Conservation (phyloP, 768 basidiomycete genomes). For the Boletus edulis region DNA sequence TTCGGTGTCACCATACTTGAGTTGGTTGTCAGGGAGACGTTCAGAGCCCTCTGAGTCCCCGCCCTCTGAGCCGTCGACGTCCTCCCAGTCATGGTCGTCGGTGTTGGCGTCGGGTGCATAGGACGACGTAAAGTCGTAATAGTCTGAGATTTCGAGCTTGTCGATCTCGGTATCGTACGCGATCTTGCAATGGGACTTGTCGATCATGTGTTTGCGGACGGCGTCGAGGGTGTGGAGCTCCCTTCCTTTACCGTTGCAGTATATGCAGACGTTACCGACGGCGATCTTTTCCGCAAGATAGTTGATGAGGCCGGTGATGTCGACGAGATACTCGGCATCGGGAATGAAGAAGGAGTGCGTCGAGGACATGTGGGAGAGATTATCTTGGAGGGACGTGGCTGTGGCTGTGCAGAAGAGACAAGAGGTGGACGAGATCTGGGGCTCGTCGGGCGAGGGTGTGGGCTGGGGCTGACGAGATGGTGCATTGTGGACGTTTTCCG, state of each 20-base stretch:
- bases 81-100: slow-evolving; percentile 38
- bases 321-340: slow-evolving; percentile 86
- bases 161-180: slow-evolving; percentile 82
- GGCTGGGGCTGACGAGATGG: slow-evolving; percentile 10
- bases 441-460: neutral
- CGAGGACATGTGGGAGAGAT: slow-evolving; percentile 83
- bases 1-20: slow-evolving; percentile 76
- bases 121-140: slow-evolving; percentile 84
- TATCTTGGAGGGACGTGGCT: slow-evolving; percentile 54
- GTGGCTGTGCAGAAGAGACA: slow-evolving; percentile 85
- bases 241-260: slow-evolving; percentile 77
- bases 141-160: slow-evolving; percentile 86
- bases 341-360: slow-evolving; percentile 95
- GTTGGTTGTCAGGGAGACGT: slow-evolving; percentile 46
- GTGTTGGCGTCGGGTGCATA: slow-evolving; percentile 49
- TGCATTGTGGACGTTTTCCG: slow-evolving; percentile 64
- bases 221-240: slow-evolving; percentile 86
- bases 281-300: slow-evolving; percentile 94
- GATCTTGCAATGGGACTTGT: slow-evolving; percentile 96
- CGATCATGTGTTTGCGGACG: slow-evolving; percentile 92
- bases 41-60: slow-evolving; percentile 37
- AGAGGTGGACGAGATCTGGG: slow-evolving; percentile 48
- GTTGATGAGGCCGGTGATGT: slow-evolving; percentile 73
- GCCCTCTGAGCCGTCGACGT: slow-evolving; percentile 28
- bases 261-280: slow-evolving; percentile 91